phyloP scores from a whole-genome alignment of 768 basidiomycete genomes.

The Russula olivacea region DNA sequence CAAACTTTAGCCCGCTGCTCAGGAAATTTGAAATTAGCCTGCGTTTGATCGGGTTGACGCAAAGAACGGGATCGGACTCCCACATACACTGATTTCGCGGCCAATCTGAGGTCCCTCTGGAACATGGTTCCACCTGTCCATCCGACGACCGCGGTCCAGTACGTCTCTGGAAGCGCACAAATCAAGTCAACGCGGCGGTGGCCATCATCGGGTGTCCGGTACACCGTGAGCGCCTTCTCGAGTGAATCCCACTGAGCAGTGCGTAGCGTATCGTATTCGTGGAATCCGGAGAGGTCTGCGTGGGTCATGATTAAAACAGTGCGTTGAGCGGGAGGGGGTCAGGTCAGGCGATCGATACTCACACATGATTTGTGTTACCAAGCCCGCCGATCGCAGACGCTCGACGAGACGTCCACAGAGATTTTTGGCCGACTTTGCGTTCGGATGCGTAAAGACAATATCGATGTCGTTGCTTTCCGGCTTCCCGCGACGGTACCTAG shows the following conservation, averaged over 20 bases:
- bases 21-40: conserved; percentile 5
- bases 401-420: conserved; percentile 57
- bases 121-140: conserved; percentile 94
- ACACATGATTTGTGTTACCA: conserved; percentile 86
- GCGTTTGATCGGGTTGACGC: neutral
- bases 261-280: conserved; percentile 46
- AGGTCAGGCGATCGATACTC: conserved; percentile 31
- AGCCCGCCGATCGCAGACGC: conserved; percentile 49
- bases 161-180: conserved; percentile 66
- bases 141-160: conserved; percentile 86
- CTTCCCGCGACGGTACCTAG: conserved; percentile 83
- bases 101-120: conserved; percentile 72
- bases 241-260: conserved; percentile 71
- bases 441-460: conserved; percentile 76
- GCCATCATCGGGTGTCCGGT: conserved; percentile 49
- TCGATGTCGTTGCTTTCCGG: conserved; percentile 78
- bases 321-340: neutral
- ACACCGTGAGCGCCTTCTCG: conserved; percentile 80
- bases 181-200: conserved; percentile 76
- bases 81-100: conserved; percentile 57
- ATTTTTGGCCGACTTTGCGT: conserved; percentile 49
- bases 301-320: neutral
- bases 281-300: conserved; percentile 57
- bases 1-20: conserved; percentile 71
- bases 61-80: conserved; percentile 9